These are phyloP conservation scores for Sistotremastrum niveocremeum DNA, from an alignment of 768 basidiomycete species.

Conservation along the genomic window DNA sequence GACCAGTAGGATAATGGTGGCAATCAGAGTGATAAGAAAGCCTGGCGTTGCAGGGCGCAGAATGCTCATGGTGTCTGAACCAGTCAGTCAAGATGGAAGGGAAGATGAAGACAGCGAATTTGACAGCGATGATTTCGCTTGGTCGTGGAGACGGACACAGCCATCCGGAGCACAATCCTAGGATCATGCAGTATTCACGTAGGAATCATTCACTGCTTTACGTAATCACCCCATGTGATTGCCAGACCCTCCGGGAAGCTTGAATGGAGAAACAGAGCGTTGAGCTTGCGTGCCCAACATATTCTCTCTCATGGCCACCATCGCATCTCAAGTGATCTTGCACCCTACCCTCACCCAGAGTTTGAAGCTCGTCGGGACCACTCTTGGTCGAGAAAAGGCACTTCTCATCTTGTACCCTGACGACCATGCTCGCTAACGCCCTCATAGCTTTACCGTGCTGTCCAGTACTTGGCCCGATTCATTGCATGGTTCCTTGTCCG, in stretches of 20 bases:
- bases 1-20: slow-evolving; percentile 65
- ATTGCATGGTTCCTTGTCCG: slow-evolving; percentile 70
- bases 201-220: no score
- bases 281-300: no score
- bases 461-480: slow-evolving; percentile 86
- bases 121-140: no score
- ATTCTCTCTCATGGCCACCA: slow-evolving; percentile 18
- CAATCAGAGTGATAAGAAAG: slow-evolving; percentile 68
- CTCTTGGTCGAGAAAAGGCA: slow-evolving; percentile 81
- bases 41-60: slow-evolving; percentile 85
- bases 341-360: slow-evolving; percentile 70
- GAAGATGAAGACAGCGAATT: no score
- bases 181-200: no score
- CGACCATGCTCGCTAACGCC: background rate
- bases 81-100: no score
- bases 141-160: no score
- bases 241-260: no score
- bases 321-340: slow-evolving; percentile 67
- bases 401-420: background rate
- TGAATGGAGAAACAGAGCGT: no score
- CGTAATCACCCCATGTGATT: no score
- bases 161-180: no score
- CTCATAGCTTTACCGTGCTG: slow-evolving; percentile 65
- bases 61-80: slow-evolving; percentile 31
- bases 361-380: slow-evolving; percentile 68